Evolutionary conservation across 768 basidiomycete species (phyloP), one percentile per base, ranked within the genome.

Genomic region (Cystofilobasidium macerans): DNA sequence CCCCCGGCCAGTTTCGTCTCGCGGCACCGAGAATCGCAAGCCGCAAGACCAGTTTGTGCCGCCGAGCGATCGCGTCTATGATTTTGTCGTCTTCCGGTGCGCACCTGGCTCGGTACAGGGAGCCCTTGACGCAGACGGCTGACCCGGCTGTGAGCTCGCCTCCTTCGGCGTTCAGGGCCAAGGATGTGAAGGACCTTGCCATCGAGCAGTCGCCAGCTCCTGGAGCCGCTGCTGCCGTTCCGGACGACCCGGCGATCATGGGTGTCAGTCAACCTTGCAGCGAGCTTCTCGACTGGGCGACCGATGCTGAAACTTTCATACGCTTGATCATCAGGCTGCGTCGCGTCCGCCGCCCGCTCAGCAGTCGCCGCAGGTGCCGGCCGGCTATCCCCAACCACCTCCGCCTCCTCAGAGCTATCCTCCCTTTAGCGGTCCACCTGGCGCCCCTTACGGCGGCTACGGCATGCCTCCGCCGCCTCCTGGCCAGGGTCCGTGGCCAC

Each of bases 21-120:
- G 90, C 87, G 89, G 89, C 42, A 91, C 89, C 1, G 89, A 91
- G 75, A 80, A 83, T 67, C 83, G 89, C 73, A 83, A 86, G 78
- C 85, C 72, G 22, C 38, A 65, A 53, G 65, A 68, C 57, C 85
- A 90, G 75, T 92, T 84, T 76, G 88, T 89, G 65, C 86, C 89
- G 5, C 87, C 89, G 0, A 85, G 86, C 51, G 83, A 84, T 73
- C 86, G 86, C 67, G 87, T 88, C 0, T 92, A 90, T 74, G 82
- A 86, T 69, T 90, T 88, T 76, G 90, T 92, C 76, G 87, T 92
- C 69, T 92, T 92, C 78, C 87, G 87, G 67, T 68, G 32, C 33
- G 61, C 42, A 13, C 28, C 12, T n/a, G 22, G 0, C 20, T 53
- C 11, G 22, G 12, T 12, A n/a, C 51, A 4, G 22, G n/a, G 42